Evolutionary conservation across 805 yeast genomes (phyloP).

Genomic region (Candida ponderosae): DNA sequence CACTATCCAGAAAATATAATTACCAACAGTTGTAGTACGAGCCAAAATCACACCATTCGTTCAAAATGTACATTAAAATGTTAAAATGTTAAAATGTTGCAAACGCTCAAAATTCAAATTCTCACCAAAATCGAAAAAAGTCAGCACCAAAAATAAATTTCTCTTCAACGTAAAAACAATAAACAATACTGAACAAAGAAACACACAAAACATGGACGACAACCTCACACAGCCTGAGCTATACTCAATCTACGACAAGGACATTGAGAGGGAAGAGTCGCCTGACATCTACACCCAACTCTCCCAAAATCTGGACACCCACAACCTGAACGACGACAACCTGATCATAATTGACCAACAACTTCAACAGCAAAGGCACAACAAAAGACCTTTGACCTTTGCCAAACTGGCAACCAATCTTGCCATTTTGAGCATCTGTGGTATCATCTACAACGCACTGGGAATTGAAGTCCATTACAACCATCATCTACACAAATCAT

Average conservation of each 20-base stretch:
- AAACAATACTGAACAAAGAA: no score
- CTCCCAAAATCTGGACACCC: not conserved
- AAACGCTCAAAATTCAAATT: no score
- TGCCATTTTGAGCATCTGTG: constrained; percentile 31
- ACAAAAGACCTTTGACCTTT: not conserved
- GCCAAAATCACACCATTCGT: no score
- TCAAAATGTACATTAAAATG: no score
- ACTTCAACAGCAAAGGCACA: no score
- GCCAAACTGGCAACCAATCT: constrained; percentile 4
- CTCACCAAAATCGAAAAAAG: no score
- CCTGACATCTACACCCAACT: not conserved
- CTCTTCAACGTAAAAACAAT: no score
- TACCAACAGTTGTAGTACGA: no score
- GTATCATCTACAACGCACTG: constrained; percentile 45
- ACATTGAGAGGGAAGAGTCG: not conserved
- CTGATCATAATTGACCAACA: no score
- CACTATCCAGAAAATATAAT: no score
- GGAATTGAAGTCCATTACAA: constrained; percentile 44
- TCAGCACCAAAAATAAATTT: no score
- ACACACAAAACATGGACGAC: not conserved
- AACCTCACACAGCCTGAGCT: not conserved
- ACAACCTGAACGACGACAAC: not conserved
- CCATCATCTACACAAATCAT: constrained; percentile 25
- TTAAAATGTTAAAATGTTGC: no score
- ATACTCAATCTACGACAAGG: not conserved